A percentile compares a stretch with the other conserved stretches of the same genome.
Evolutionary conservation across 129 eudicot species (phyloP).

Genomic region (Dittrichia graveolens): DNA sequence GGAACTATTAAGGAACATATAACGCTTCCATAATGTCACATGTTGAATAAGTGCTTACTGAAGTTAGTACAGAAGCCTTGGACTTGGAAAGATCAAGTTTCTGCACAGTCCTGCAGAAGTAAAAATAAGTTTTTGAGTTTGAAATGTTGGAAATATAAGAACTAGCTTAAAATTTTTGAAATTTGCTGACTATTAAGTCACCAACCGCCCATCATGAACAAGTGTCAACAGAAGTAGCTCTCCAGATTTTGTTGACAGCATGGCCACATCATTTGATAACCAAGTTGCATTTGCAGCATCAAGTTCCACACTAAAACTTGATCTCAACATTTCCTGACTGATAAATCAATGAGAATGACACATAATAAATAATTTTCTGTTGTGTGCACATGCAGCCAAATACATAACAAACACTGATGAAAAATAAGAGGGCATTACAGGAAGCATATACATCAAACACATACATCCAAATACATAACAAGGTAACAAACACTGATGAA

Average conservation of each 20-base stretch:
- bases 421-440: constrained; percentile 16
- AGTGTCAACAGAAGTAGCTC: constrained; percentile 84
- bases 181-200: constrained; percentile 8
- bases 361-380: constrained; percentile 19
- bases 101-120: constrained; percentile 75
- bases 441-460: neutral
- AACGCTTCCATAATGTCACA: neutral
- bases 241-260: constrained; percentile 91
- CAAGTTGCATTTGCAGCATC: constrained; percentile 97
- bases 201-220: constrained; percentile 95
- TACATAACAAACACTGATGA: constrained; percentile 3
- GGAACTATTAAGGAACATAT: neutral
- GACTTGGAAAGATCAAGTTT: constrained; percentile 93
- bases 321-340: constrained; percentile 92
- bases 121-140: neutral
- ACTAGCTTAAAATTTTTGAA: constrained; percentile 9
- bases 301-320: constrained; percentile 84
- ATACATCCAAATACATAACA: neutral
- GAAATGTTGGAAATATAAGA: constrained; percentile 6
- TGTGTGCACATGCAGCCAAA: constrained; percentile 19
- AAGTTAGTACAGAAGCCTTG: constrained; percentile 92
- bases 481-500: too few species aligned
- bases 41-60: constrained; percentile 55
- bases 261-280: constrained; percentile 90
- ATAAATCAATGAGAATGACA: constrained; percentile 11